Percentiles rank a stretch among this genome's conserved stretches.
phyloP scores from a whole-genome alignment of 768 basidiomycete species.

The Nevesoporus exiguus region DNA sequence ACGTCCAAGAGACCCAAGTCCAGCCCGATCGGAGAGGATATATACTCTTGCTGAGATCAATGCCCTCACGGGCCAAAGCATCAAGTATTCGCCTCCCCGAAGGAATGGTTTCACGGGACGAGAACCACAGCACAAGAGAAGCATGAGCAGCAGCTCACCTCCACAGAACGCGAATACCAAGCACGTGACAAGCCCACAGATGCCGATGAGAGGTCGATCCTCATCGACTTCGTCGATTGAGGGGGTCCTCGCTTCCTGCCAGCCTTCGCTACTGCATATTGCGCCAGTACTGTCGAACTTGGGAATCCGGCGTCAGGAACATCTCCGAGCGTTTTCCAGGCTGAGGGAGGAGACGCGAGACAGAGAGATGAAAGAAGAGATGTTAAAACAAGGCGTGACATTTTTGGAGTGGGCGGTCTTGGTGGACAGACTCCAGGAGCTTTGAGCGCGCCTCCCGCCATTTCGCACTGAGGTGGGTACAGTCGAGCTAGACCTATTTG shows the following conservation, averaged over 20 bases:
- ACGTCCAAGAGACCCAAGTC: constrained; percentile 23
- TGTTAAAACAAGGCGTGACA: constrained; percentile 63
- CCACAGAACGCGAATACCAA: constrained; percentile 12
- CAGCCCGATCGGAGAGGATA: constrained; percentile 32
- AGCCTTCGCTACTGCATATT: constrained; percentile 64
- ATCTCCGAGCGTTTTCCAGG: constrained; percentile 58
- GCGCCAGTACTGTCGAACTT: constrained; percentile 52
- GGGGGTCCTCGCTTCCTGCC: constrained; percentile 54
- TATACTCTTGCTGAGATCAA: constrained; percentile 34
- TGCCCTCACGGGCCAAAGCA: constrained; percentile 29
- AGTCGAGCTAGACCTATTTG: neutral
- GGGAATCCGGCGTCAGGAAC: constrained; percentile 57
- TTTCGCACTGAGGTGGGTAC: neutral
- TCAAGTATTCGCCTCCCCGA: constrained; percentile 23
- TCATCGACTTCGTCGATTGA: constrained; percentile 45
- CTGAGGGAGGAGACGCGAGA: constrained; percentile 66
- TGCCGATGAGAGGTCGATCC: constrained; percentile 24
- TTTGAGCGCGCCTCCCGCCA: constrained; percentile 15
- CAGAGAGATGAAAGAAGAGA: constrained; percentile 66
- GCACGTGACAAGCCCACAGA: constrained; percentile 10
- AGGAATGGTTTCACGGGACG: constrained; percentile 10
- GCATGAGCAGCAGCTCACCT: constrained; percentile 23
- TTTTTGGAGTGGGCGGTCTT: constrained; percentile 79
- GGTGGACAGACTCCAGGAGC: constrained; percentile 55
- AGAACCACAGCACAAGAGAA: constrained; percentile 12